Percentiles rank a stretch among this genome's conserved stretches.
phyloP scores from a whole-genome alignment of 2,329 filamentous ascomycete genomes.

The Colletotrichum nymphaeae region DNA sequence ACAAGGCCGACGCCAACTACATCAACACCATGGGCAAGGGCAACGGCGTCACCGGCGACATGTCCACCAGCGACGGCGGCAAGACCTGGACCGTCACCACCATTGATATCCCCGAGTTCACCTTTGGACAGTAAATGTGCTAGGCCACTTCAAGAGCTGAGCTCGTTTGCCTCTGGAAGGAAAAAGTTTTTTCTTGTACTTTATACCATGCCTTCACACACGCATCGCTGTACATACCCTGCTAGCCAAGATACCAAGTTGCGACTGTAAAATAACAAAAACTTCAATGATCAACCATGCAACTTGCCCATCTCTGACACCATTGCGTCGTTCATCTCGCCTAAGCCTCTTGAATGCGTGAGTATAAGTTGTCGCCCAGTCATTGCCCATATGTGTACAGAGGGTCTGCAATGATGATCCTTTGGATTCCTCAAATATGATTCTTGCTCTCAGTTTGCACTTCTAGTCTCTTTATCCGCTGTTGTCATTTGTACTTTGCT shows the following conservation, averaged over 20 bases:
- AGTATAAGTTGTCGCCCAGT: too few species aligned
- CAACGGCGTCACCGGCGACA: constrained; percentile 28
- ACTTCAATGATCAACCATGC: background rate
- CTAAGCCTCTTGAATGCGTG: too few species aligned
- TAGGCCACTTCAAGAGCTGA: background rate
- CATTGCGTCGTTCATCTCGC: too few species aligned
- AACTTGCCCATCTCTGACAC: too few species aligned
- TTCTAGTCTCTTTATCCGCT: too few species aligned
- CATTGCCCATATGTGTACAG: too few species aligned
- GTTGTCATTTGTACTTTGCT: too few species aligned
- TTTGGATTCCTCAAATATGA: too few species aligned
- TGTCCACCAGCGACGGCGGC: constrained; percentile 26
- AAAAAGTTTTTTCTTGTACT: background rate
- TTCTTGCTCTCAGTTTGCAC: too few species aligned
- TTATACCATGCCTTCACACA: background rate
- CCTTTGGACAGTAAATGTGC: constrained; percentile 19
- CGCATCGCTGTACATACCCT: background rate
- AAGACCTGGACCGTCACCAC: constrained; percentile 29
- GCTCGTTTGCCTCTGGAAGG: background rate
- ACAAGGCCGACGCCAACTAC: constrained; percentile 31
- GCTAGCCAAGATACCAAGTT: background rate
- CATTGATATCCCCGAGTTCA: constrained; percentile 31
- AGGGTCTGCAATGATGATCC: too few species aligned
- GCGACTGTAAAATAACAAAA: background rate
- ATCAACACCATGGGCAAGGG: constrained; percentile 30